These are phyloP conservation scores for Elaeis oleifera DNA, from an alignment of 202 grass and related monocot genomes.

Conservation along the genomic window DNA sequence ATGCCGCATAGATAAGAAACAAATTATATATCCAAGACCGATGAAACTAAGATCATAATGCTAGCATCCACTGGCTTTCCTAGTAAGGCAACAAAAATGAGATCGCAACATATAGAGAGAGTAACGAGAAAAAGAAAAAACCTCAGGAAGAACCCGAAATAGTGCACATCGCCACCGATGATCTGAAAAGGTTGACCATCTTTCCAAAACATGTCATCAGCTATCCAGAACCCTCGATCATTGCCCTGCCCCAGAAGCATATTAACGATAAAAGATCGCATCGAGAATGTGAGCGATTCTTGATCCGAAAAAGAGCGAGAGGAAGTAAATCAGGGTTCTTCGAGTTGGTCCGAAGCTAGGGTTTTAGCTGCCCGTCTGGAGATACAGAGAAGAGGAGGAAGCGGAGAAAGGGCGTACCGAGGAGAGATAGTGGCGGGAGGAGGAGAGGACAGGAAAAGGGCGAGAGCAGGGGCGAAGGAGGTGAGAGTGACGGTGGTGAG, in stretches of 20 bases:
- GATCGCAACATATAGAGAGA: no score
- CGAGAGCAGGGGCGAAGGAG: constrained; percentile 1
- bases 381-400: neutral
- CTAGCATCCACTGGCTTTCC: no score
- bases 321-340: neutral
- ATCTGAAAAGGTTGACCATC: constrained; percentile 64
- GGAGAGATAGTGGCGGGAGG: constrained; percentile 4
- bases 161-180: constrained; percentile 83
- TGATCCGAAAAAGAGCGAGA: neutral
- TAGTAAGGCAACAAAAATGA: no score
- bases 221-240: constrained; percentile 49
- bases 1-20: constrained; percentile 12
- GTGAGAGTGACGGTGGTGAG: neutral
- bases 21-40: no score
- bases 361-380: neutral
- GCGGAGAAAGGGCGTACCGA: constrained; percentile 7
- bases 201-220: constrained; percentile 75
- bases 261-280: neutral
- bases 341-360: neutral
- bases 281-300: neutral
- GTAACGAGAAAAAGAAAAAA: neutral
- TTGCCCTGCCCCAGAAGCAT: neutral
- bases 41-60: no score
- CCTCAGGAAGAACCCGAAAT: constrained; percentile 90
- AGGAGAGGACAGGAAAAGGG: constrained; percentile 15